A percentile compares a stretch with the other conserved stretches of the same genome.
phyloP scores from a whole-genome alignment of 2,329 filamentous ascomycete genomes.

The Pezicula neosporulosa region DNA sequence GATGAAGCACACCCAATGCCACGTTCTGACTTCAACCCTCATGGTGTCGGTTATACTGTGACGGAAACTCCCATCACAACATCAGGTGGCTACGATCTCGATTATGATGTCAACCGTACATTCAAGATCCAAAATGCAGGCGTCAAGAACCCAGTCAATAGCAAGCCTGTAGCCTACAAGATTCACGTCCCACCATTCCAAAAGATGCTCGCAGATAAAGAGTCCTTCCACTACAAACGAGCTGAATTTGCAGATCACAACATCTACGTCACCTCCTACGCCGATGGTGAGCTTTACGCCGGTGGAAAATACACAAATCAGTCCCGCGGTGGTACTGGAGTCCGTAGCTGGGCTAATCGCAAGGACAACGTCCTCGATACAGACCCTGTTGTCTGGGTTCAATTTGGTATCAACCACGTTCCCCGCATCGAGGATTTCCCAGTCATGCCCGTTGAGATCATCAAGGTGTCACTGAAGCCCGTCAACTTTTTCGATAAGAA shows the following conservation, averaged over 20 bases:
- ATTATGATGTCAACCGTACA: conserved; percentile 43
- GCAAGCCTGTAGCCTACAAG: conserved; percentile 52
- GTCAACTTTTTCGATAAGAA: conserved; percentile 51
- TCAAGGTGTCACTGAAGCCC: conserved; percentile 45
- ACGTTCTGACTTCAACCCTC: conserved; percentile 48
- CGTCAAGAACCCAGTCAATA: conserved; percentile 49
- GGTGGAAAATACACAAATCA: conserved; percentile 56
- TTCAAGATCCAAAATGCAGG: conserved; percentile 57
- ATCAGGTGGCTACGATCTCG: conserved; percentile 44
- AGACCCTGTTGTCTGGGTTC: conserved; percentile 56
- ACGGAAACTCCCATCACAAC: conserved; percentile 42
- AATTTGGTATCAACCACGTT: conserved; percentile 60
- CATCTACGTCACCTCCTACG: conserved; percentile 52
- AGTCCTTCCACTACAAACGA: conserved; percentile 43
- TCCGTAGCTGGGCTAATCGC: conserved; percentile 51
- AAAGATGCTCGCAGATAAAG: conserved; percentile 48
- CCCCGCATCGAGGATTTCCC: conserved; percentile 64
- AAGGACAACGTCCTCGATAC: conserved; percentile 44
- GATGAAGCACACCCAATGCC: conserved; percentile 59
- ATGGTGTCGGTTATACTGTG: conserved; percentile 46
- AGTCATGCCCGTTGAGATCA: conserved; percentile 61
- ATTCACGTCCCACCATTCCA: conserved; percentile 53
- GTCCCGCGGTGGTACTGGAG: conserved; percentile 47
- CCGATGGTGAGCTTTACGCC: conserved; percentile 48
- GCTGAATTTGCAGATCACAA: conserved; percentile 53